Evolutionary conservation across 176 grass and related monocot genomes (phyloP).

Genomic region (Leersia perrieri): DNA sequence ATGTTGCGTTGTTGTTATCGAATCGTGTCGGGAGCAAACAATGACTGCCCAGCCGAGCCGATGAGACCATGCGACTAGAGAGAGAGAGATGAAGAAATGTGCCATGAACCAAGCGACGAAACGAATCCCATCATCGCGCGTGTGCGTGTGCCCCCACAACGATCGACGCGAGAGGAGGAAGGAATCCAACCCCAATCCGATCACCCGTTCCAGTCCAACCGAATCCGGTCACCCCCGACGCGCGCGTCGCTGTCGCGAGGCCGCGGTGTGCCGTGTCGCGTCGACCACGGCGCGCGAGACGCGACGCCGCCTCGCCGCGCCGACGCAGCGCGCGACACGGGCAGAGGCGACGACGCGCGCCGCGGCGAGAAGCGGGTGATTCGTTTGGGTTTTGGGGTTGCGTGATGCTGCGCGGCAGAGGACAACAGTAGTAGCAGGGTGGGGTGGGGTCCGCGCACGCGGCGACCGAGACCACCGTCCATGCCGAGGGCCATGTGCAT

Average conservation of each 20-base stretch:
- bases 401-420: constrained; percentile 3
- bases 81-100: not conserved
- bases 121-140: not conserved
- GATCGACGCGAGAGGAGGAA: not conserved
- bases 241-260: not conserved
- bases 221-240: not conserved
- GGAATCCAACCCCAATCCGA: constrained; percentile 30
- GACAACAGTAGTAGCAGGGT: not conserved
- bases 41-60: not conserved
- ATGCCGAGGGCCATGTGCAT: constrained; percentile 17
- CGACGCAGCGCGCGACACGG: not conserved
- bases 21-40: not conserved
- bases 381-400: constrained; percentile 14
- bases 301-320: not conserved
- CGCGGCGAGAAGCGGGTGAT: not conserved
- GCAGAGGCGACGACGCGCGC: not conserved
- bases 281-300: not conserved
- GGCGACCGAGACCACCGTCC: constrained; percentile 29
- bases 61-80: not conserved
- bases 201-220: constrained; percentile 5
- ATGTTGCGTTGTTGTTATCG: not conserved
- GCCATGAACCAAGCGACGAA: not conserved
- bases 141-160: not conserved
- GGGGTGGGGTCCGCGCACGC: not conserved
- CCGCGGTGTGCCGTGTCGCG: no score